A percentile compares a stretch with the other conserved stretches of the same genome.
These are phyloP conservation scores for Cyathus striatus DNA, from an alignment of 768 basidiomycete genomes.

Conservation along the genomic window DNA sequence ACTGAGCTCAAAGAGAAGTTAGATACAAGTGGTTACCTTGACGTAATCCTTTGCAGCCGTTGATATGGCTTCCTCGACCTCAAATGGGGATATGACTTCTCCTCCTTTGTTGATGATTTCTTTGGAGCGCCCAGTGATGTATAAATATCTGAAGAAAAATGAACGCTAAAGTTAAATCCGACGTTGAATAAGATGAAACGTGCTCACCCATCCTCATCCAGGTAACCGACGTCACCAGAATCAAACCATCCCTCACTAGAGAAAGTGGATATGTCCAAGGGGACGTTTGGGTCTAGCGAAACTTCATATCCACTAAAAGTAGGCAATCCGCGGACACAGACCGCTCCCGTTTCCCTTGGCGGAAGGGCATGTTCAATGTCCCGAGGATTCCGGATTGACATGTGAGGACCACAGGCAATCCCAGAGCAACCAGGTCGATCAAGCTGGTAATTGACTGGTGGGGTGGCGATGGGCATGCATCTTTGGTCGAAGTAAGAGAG, in stretches of 20 bases:
- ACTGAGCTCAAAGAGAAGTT: not conserved
- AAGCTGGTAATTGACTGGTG: constrained; percentile 34
- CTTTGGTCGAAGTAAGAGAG: constrained; percentile 12
- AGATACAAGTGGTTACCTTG: constrained; percentile 19
- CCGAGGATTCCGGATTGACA: constrained; percentile 35
- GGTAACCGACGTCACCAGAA: constrained; percentile 40
- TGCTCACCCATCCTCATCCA: constrained; percentile 39
- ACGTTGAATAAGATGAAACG: not conserved
- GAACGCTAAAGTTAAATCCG: not conserved
- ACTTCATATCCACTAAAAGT: constrained; percentile 48
- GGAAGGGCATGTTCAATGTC: constrained; percentile 30
- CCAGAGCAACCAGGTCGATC: constrained; percentile 45
- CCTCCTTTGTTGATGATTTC: constrained; percentile 59
- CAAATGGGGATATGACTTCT: constrained; percentile 57
- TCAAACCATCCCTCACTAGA: constrained; percentile 51
- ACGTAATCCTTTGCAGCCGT: constrained; percentile 34
- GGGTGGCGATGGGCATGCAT: constrained; percentile 47
- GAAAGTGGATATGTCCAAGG: constrained; percentile 42
- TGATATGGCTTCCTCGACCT: constrained; percentile 53
- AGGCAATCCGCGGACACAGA: constrained; percentile 51
- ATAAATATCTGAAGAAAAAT: constrained; percentile 24
- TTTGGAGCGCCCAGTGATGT: constrained; percentile 53
- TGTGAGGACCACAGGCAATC: constrained; percentile 39
- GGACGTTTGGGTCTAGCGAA: constrained; percentile 33
- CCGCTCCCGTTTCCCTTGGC: constrained; percentile 40